These are phyloP conservation scores for Hygrophorus russula DNA, from an alignment of 768 basidiomycete species.

Conservation along the genomic window DNA sequence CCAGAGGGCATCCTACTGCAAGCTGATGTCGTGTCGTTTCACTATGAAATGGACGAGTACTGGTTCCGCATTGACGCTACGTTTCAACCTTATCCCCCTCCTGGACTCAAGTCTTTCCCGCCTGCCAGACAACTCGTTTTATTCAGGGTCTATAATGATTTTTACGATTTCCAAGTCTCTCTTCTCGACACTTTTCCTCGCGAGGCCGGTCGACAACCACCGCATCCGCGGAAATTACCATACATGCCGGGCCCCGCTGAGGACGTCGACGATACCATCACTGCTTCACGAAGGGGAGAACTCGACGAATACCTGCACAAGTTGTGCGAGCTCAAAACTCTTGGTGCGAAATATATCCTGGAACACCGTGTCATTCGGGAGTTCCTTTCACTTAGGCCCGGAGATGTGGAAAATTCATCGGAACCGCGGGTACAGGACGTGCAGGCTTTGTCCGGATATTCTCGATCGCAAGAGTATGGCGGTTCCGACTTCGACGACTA, in stretches of 20 bases:
- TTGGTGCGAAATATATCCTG: slow-evolving; percentile 68
- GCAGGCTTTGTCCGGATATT: slow-evolving; percentile 34
- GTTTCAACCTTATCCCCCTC: slow-evolving; percentile 71
- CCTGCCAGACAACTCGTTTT: slow-evolving; percentile 71
- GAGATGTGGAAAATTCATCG: slow-evolving; percentile 67
- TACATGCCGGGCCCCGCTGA: slow-evolving; percentile 95
- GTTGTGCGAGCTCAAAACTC: slow-evolving; percentile 59
- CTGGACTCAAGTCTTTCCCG: slow-evolving; percentile 45
- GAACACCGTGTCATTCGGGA: slow-evolving; percentile 69
- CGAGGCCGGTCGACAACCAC: slow-evolving; percentile 76
- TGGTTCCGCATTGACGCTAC: slow-evolving; percentile 93
- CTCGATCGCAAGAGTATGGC: slow-evolving; percentile 23
- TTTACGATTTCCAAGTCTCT: slow-evolving; percentile 92
- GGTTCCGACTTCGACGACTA: slow-evolving; percentile 25
- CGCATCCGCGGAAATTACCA: slow-evolving; percentile 68
- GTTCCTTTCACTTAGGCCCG: slow-evolving; percentile 78
- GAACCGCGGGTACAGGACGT: slow-evolving; percentile 51
- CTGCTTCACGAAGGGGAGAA: slow-evolving; percentile 68
- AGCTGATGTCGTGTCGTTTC: slow-evolving; percentile 92
- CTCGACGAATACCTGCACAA: slow-evolving; percentile 82
- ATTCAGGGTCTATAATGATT: slow-evolving; percentile 95
- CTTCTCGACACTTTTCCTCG: slow-evolving; percentile 80
- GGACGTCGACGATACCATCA: slow-evolving; percentile 74
- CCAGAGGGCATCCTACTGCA: slow-evolving; percentile 78
- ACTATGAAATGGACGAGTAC: slow-evolving; percentile 90